A percentile compares a stretch with the other conserved stretches of the same genome.
These are phyloP conservation scores for Hansenula sp. DNA, from an alignment of 1,139 yeast species.

Conservation along the genomic window DNA sequence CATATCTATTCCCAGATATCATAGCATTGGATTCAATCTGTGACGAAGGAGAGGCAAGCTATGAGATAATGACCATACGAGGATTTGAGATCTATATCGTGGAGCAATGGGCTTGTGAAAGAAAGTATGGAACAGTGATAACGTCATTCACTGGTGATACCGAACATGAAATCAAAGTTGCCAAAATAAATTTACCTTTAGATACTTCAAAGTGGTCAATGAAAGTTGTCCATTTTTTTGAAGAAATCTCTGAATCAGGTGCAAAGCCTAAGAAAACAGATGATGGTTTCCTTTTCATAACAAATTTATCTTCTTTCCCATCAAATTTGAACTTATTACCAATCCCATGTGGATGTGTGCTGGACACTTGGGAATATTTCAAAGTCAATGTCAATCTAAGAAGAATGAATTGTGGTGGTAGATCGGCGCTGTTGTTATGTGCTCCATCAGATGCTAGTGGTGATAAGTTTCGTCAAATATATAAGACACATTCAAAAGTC, in stretches of 20 bases:
- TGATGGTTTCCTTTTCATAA: constrained; percentile 63
- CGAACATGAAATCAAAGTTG: constrained; percentile 55
- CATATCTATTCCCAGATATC: constrained; percentile 43
- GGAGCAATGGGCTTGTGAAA: constrained; percentile 86
- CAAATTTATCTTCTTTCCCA: constrained; percentile 77
- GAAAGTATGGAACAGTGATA: constrained; percentile 64
- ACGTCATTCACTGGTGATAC: constrained; percentile 83
- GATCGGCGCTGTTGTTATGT: constrained; percentile 68
- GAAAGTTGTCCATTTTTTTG: constrained; percentile 54
- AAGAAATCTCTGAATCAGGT: constrained; percentile 59
- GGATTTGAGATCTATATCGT: constrained; percentile 90
- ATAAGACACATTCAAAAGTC: constrained; percentile 46
- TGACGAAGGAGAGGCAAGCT: constrained; percentile 10
- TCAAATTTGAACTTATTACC: constrained; percentile 69
- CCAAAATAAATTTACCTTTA: constrained; percentile 54
- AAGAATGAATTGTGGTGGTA: constrained; percentile 77
- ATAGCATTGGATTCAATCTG: constrained; percentile 42
- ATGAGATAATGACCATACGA: constrained; percentile 38
- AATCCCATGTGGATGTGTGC: constrained; percentile 53
- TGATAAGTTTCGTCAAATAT: constrained; percentile 78
- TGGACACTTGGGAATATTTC: constrained; percentile 49
- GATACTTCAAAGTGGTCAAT: constrained; percentile 53
- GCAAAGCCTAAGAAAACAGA: constrained; percentile 50
- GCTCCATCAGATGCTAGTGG: constrained; percentile 73
- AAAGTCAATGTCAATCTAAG: constrained; percentile 72